phyloP scores from a whole-genome alignment of 73 alveolate species.

The Tetrahymena thermophila region DNA sequence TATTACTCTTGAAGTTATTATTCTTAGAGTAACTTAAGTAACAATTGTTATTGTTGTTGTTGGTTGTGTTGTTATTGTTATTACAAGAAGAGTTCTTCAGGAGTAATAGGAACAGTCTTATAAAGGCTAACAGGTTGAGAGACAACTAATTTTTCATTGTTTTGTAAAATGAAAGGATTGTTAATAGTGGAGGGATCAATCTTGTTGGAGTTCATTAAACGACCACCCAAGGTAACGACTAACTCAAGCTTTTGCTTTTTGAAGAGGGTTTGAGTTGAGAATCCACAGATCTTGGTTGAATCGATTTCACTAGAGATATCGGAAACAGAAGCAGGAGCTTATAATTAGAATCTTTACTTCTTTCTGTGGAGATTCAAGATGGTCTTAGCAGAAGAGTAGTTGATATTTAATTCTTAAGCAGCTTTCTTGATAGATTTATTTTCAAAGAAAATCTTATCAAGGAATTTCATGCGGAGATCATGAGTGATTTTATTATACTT shows the following conservation, averaged over 20 bases:
- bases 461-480: neutral
- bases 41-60: conserved; percentile 1
- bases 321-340: neutral
- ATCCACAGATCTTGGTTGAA: neutral
- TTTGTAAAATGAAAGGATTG: neutral
- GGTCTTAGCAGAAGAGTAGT: neutral
- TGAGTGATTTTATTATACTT: neutral
- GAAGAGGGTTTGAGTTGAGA: neutral
- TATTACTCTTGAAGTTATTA: neutral
- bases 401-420: neutral
- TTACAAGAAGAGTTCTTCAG: conserved; percentile 9
- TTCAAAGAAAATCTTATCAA: neutral
- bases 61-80: conserved; percentile 9
- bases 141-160: neutral
- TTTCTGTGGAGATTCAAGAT: neutral
- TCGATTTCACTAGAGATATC: neutral
- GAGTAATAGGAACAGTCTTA: neutral
- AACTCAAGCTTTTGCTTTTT: neutral
- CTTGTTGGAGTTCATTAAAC: neutral
- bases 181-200: neutral
- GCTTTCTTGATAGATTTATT: neutral
- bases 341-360: neutral
- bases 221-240: neutral
- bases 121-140: neutral
- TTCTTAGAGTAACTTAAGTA: neutral